Evolutionary conservation across 106 monocot genomes (phyloP), one percentile per base, ranked within the genome.

Genomic region (Platanthera zijinensis): DNA sequence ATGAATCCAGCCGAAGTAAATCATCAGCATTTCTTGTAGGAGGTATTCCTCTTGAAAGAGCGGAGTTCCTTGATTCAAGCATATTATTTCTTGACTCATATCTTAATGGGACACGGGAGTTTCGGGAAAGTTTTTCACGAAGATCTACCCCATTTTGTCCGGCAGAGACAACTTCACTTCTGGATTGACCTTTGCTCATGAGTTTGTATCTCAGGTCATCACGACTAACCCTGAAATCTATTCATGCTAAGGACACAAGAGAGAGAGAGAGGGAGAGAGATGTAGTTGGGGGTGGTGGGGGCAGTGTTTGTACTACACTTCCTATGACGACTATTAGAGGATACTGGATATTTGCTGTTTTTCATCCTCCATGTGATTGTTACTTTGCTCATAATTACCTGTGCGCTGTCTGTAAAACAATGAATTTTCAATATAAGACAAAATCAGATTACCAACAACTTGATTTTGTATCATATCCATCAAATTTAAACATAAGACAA

Each of bases 151-250:
- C 81, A 80, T 71, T 69, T 57, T 69, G 76, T 78, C 63, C 76
- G 7, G 54, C 70, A 46, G 76, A 22, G 78, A 8, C 74, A 39
- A 12, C 39, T 74, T 76, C 76, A 82, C 77, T 76, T 68, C 78
- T 71, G 10, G 85, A 79, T 71, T 81, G 25, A 76, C 76, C 81
- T 87, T 92, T 90, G 32, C 81, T 76, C 56, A 88, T 74, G 79
- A 99, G 92, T 78, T 92, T 99, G 77, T 84, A 80, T 80, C 99
- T 88, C 53, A 99, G 80, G 77, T 99, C 99, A 84, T 87, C 77
- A 57, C 71, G 84, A 73, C 85, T 83, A 81, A 94, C 72, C 56
- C 54, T 78, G 64, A 28, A 64, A 77, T 82, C 94, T 94, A 82
- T 56, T 53, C 10, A 52, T 62, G 11, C 47, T 88, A 85, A 89